A percentile compares a stretch with the other conserved stretches of the same genome.
phyloP scores from a whole-genome alignment of 768 basidiomycete species.

The Phylloporus arenicola region DNA sequence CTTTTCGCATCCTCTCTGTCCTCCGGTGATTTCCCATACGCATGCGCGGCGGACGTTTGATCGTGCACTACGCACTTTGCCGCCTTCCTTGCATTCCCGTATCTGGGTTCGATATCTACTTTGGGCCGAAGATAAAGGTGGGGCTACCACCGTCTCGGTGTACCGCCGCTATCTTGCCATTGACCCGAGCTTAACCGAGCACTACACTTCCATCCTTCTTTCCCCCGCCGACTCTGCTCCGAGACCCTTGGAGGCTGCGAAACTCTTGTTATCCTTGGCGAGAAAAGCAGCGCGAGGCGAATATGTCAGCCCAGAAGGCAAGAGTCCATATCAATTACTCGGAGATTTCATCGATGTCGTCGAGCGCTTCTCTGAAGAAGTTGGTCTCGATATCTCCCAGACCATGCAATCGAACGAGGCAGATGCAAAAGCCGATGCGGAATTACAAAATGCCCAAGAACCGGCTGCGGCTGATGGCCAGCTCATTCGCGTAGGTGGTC shows the following conservation, averaged over 20 bases:
- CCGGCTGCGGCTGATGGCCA: constrained; percentile 51
- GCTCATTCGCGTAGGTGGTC: constrained; percentile 68
- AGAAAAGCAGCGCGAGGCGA: constrained; percentile 78
- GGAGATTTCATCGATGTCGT: constrained; percentile 90
- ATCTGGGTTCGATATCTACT: constrained; percentile 91
- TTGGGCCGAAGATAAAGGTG: constrained; percentile 84
- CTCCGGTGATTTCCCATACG: constrained; percentile 74
- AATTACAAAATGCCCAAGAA: constrained; percentile 32
- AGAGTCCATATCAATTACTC: constrained; percentile 92
- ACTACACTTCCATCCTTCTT: constrained; percentile 66
- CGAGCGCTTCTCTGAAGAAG: constrained; percentile 85
- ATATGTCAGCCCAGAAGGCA: constrained; percentile 85
- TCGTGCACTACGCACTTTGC: constrained; percentile 86
- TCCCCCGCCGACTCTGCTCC: constrained; percentile 52
- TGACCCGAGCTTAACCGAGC: constrained; percentile 76
- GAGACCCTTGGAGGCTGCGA: constrained; percentile 89
- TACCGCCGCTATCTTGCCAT: constrained; percentile 87
- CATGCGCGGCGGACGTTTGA: constrained; percentile 95
- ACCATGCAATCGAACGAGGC: constrained; percentile 54
- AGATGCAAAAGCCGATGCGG: constrained; percentile 44
- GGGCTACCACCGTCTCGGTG: constrained; percentile 68
- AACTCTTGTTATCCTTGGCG: constrained; percentile 78
- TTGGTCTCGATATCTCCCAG: constrained; percentile 82
- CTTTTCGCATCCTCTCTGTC: constrained; percentile 86
- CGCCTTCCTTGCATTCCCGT: constrained; percentile 85